These are phyloP conservation scores for Talaromyces sp. DNA, from an alignment of 2,329 filamentous ascomycete species.

Conservation along the genomic window DNA sequence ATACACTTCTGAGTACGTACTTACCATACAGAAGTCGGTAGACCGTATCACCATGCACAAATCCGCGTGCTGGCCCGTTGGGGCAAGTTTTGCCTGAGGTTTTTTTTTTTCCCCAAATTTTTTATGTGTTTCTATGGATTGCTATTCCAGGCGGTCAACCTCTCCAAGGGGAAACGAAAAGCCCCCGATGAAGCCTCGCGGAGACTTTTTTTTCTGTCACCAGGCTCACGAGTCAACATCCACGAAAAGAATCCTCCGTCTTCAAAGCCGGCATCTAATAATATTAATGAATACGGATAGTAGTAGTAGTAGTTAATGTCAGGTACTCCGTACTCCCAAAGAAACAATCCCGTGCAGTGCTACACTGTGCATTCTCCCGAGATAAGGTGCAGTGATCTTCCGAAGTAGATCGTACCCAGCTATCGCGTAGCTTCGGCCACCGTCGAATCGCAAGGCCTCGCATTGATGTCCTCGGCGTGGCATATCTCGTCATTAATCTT, in stretches of 20 bases:
- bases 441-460: neutral
- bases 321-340: no score
- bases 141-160: neutral
- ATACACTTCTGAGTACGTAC: neutral
- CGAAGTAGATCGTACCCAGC: neutral
- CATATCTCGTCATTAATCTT: neutral
- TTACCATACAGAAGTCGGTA: no score
- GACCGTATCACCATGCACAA: neutral
- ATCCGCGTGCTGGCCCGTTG: neutral
- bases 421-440: neutral
- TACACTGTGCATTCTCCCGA: no score
- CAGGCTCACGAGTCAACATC: no score
- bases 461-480: neutral
- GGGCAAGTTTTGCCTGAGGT: neutral
- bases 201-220: neutral
- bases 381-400: neutral
- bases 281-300: no score
- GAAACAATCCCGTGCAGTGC: no score
- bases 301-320: no score
- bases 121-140: neutral
- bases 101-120: neutral
- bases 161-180: neutral
- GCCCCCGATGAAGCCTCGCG: neutral
- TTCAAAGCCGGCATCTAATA: no score
- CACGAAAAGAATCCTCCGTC: no score